These are phyloP conservation scores for Basipetospora sp. DNA, from an alignment of 2,329 filamentous ascomycete species.

Conservation along the genomic window DNA sequence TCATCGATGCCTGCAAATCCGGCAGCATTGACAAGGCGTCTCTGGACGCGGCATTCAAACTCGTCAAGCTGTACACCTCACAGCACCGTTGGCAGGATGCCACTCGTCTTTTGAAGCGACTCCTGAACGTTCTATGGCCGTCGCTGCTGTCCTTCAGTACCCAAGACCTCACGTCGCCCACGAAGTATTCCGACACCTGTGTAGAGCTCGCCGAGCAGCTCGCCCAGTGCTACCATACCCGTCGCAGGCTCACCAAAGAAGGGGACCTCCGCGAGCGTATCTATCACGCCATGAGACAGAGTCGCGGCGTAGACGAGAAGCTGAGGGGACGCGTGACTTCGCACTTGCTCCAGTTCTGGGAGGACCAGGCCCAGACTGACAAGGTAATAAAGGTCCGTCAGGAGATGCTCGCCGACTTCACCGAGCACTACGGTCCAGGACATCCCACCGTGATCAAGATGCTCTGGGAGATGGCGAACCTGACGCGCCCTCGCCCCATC, in stretches of 20 bases:
- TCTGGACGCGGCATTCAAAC: constrained; percentile 24
- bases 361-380: constrained; percentile 16
- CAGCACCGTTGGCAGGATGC: constrained; percentile 33
- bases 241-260: constrained; percentile 20
- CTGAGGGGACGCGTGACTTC: constrained; percentile 11
- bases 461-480: constrained; percentile 20
- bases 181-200: constrained; percentile 26
- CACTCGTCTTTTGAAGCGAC: constrained; percentile 27
- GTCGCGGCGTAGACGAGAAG: constrained; percentile 18
- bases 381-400: constrained; percentile 22
- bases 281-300: constrained; percentile 18
- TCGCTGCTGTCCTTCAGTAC: constrained; percentile 28
- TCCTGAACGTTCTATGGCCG: constrained; percentile 30
- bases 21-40: constrained; percentile 25
- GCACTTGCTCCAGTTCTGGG: constrained; percentile 17
- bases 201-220: constrained; percentile 31
- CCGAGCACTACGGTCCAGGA: constrained; percentile 18
- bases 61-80: constrained; percentile 26
- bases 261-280: constrained; percentile 20
- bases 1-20: constrained; percentile 26
- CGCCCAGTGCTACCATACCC: constrained; percentile 27
- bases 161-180: constrained; percentile 27
- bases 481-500: constrained; percentile 20
- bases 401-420: constrained; percentile 23
- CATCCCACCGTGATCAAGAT: constrained; percentile 21